Conservation (phyloP, 2,329 filamentous ascomycete species). For the Fusarium cyanostomum region DNA sequence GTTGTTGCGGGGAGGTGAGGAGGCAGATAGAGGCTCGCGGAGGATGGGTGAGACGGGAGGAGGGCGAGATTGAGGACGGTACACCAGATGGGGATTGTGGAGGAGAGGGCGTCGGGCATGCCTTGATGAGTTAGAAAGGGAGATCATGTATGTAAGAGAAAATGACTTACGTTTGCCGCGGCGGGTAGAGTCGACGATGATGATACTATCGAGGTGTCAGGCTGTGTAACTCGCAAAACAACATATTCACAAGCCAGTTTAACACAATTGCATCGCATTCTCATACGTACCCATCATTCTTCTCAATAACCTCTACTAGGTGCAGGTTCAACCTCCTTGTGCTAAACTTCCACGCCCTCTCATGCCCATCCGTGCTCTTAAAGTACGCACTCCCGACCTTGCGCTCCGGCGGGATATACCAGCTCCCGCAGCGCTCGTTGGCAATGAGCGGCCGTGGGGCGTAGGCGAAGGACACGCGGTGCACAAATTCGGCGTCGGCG, state of each 20-base stretch:
- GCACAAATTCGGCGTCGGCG: slow-evolving; percentile 79
- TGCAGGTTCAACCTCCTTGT: slow-evolving; percentile 85
- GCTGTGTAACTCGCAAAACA: not conserved
- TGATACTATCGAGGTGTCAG: slow-evolving; percentile 59
- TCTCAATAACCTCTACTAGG: slow-evolving; percentile 73
- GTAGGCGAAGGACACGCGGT: slow-evolving; percentile 64
- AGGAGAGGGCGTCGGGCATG: slow-evolving; percentile 94
- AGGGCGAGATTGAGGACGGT: slow-evolving; percentile 82
- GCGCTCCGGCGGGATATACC: slow-evolving; percentile 78
- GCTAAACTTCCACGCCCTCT: slow-evolving; percentile 90
- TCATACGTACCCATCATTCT: slow-evolving; percentile 69
- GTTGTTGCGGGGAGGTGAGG: slow-evolving; percentile 76
- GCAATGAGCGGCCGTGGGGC: slow-evolving; percentile 76
- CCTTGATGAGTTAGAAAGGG: slow-evolving; percentile 52
- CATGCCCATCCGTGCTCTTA: slow-evolving; percentile 97
- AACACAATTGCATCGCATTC: too few relatives aligned
- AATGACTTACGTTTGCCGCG: slow-evolving; percentile 77
- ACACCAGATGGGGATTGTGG: slow-evolving; percentile 95
- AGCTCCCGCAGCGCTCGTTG: slow-evolving; percentile 95
- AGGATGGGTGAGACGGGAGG: slow-evolving; percentile 66
- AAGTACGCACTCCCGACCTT: slow-evolving; percentile 88
- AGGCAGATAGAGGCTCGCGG: slow-evolving; percentile 72
- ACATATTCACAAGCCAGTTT: not conserved
- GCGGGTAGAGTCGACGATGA: slow-evolving; percentile 93
- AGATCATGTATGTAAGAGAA: not conserved